phyloP scores from a whole-genome alignment of 2,329 filamentous ascomycete genomes.

The Sporothrix schenckii region DNA sequence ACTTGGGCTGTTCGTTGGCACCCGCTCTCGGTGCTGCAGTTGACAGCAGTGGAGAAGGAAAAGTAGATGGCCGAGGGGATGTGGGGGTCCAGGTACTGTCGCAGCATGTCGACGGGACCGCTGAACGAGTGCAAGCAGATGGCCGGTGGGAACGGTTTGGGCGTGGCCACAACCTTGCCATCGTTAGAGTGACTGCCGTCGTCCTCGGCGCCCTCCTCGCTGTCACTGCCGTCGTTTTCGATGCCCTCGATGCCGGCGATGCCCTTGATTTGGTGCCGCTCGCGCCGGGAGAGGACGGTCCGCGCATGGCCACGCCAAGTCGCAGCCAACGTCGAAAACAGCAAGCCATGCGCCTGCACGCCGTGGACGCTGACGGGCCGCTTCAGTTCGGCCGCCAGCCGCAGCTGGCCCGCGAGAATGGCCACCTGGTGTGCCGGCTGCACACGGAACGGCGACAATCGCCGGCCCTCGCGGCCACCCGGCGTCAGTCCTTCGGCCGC shows the following conservation, averaged over 20 bases:
- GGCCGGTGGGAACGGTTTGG: slow-evolving; percentile 73
- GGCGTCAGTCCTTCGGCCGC: slow-evolving; percentile 61
- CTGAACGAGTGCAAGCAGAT: slow-evolving; percentile 96
- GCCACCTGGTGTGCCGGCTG: slow-evolving; percentile 68
- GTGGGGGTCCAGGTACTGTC: slow-evolving; percentile 72
- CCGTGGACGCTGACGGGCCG: slow-evolving; percentile 71
- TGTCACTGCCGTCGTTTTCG: slow-evolving; percentile 40
- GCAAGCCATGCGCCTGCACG: slow-evolving; percentile 72
- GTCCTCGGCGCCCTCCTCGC: slow-evolving; percentile 44
- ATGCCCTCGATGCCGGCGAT: slow-evolving; percentile 42
- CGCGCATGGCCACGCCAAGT: slow-evolving; percentile 73
- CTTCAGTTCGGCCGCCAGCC: slow-evolving; percentile 67
- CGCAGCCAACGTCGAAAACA: slow-evolving; percentile 66
- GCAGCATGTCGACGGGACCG: slow-evolving; percentile 72
- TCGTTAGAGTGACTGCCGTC: slow-evolving; percentile 38
- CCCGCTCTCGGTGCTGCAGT: slow-evolving; percentile 62
- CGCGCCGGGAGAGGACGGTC: slow-evolving; percentile 60
- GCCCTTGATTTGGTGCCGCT: slow-evolving; percentile 55
- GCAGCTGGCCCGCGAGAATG: slow-evolving; percentile 69
- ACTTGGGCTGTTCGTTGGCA: slow-evolving; percentile 61
- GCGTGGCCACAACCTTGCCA: slow-evolving; percentile 23
- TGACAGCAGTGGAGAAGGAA: slow-evolving; percentile 84
- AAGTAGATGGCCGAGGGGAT: slow-evolving; percentile 81
- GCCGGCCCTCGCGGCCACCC: slow-evolving; percentile 70
- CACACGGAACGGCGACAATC: slow-evolving; percentile 69